Evolutionary conservation across 768 basidiomycete species (phyloP).

Genomic region (Trametes coccinea): DNA sequence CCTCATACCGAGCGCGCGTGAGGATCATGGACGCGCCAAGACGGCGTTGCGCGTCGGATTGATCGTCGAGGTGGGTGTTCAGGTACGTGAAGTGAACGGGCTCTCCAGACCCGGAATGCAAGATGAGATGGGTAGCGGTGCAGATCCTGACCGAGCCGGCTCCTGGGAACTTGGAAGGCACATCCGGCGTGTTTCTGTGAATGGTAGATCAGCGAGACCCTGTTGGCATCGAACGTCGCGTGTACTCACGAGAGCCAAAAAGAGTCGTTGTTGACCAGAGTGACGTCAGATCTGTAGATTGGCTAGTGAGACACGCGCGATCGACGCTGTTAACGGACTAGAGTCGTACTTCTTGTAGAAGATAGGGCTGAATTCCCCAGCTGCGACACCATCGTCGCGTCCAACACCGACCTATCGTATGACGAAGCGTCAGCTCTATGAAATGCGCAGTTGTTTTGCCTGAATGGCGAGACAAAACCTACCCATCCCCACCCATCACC

Average conservation of each 20-base stretch:
- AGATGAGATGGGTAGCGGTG: conserved; percentile 43
- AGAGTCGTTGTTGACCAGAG: conserved; percentile 43
- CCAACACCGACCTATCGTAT: conserved; percentile 54
- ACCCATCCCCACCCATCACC: conserved; percentile 58
- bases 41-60: conserved; percentile 51
- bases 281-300: conserved; percentile 34
- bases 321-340: not conserved
- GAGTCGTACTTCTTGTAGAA: conserved; percentile 51
- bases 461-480: conserved; percentile 11
- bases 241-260: conserved; percentile 57
- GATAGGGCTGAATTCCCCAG: conserved; percentile 63
- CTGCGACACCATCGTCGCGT: conserved; percentile 54
- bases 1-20: conserved; percentile 50
- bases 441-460: not conserved
- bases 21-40: conserved; percentile 55
- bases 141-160: conserved; percentile 53
- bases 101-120: conserved; percentile 17
- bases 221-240: not conserved
- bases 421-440: not conserved
- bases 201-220: not conserved
- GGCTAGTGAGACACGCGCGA: not conserved
- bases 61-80: conserved; percentile 58
- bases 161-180: conserved; percentile 50
- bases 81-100: conserved; percentile 41
- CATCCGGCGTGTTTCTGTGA: conserved; percentile 46